Conservation (phyloP, 1,284 basidiomycete genomes). For the Irpex sp. region DNA sequence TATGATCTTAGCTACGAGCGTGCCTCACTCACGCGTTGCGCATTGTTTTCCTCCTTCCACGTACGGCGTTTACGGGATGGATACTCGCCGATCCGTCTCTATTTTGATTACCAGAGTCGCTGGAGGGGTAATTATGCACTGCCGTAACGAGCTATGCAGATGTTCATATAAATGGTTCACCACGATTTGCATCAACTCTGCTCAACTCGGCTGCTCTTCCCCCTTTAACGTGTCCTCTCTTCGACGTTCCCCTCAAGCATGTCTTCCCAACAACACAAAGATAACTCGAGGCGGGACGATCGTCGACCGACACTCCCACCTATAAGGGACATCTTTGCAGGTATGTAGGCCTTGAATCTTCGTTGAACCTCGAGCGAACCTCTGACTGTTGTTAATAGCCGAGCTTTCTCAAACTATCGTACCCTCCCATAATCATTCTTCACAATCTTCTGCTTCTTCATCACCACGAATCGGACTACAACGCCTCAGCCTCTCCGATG, state of each 20-base stretch:
- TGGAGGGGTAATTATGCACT: conserved; percentile 1
- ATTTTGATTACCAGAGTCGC: background rate
- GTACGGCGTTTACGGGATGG: background rate
- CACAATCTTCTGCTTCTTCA: conserved; percentile 12
- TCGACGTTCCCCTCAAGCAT: conserved; percentile 24
- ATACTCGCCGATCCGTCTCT: background rate
- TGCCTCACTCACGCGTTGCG: background rate
- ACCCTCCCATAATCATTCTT: conserved; percentile 20
- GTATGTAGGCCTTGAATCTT: conserved; percentile 32
- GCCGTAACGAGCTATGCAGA: conserved; percentile 4
- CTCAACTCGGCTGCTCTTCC: conserved; percentile 9
- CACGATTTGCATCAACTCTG: conserved; percentile 10
- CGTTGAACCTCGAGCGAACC: too few species aligned
- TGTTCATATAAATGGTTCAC: background rate
- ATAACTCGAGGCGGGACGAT: conserved; percentile 34
- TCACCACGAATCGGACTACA: conserved; percentile 24
- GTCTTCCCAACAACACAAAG: conserved; percentile 32
- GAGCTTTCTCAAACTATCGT: conserved; percentile 12
- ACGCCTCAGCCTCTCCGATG: conserved; percentile 22
- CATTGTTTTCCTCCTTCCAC: background rate
- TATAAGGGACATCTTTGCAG: conserved; percentile 69
- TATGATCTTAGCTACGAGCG: background rate
- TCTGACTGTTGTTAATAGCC: background rate
- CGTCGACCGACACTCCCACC: conserved; percentile 68
- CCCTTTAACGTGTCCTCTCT: conserved; percentile 8